phyloP scores from a whole-genome alignment of 2,329 filamentous ascomycete genomes.

The Aspergillus niger region DNA sequence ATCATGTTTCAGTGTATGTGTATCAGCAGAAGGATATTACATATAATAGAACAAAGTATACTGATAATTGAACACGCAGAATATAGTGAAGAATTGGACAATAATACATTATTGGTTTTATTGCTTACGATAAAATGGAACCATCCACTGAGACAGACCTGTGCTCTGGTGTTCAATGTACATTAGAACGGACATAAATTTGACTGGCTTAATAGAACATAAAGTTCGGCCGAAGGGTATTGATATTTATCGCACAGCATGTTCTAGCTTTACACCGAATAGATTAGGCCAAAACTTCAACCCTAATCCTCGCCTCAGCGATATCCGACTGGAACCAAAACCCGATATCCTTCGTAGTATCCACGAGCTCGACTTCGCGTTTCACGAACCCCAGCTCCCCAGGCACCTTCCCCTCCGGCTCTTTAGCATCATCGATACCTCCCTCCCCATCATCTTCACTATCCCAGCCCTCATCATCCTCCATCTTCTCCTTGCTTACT shows the following conservation, averaged over 20 bases:
- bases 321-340: conserved; percentile 73
- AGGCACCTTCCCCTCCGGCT: conserved; percentile 43
- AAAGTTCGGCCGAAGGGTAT: background rate
- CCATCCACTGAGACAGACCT: too few relatives aligned
- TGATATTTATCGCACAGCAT: background rate
- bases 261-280: background rate
- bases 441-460: conserved; percentile 44
- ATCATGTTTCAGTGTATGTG: too few relatives aligned
- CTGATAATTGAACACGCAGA: too few relatives aligned
- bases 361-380: conserved; percentile 75
- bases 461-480: conserved; percentile 52
- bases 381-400: conserved; percentile 62
- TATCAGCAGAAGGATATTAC: too few relatives aligned
- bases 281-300: conserved; percentile 54
- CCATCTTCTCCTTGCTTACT: conserved; percentile 63
- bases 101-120: too few relatives aligned
- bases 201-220: too few relatives aligned
- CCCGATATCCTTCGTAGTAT: conserved; percentile 78
- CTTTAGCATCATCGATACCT: conserved; percentile 13
- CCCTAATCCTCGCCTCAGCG: conserved; percentile 67
- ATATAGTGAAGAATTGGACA: too few relatives aligned
- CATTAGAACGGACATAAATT: too few relatives aligned
- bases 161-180: too few relatives aligned
- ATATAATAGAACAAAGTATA: too few relatives aligned
- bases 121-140: too few relatives aligned